phyloP scores from a whole-genome alignment of 805 yeast genomes.

The Aciculoconidium aculeatum region DNA sequence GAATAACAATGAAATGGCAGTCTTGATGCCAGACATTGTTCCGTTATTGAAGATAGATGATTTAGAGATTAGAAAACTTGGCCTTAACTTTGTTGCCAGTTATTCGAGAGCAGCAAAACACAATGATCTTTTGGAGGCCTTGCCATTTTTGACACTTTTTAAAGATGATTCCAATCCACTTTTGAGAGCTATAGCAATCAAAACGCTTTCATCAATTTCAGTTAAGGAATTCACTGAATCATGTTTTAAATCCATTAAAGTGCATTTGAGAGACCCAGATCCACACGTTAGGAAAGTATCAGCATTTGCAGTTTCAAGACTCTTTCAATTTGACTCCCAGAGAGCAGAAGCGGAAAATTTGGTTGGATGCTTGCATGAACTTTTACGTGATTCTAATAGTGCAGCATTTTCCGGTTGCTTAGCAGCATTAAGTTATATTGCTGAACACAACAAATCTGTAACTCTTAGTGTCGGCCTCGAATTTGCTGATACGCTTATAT shows the following conservation, averaged over 20 bases:
- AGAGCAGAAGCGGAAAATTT: slow-evolving; percentile 40
- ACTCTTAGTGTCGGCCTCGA: slow-evolving; percentile 47
- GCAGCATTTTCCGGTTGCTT: slow-evolving; percentile 67
- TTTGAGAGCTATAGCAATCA: slow-evolving; percentile 55
- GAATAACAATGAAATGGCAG: slow-evolving; percentile 72
- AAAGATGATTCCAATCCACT: slow-evolving; percentile 41
- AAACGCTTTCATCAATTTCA: slow-evolving; percentile 58
- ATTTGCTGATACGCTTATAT: slow-evolving; percentile 33
- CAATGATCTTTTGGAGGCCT: slow-evolving; percentile 46
- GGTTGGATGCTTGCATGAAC: slow-evolving; percentile 43
- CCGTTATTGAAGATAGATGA: slow-evolving; percentile 11
- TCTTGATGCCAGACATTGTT: slow-evolving; percentile 48
- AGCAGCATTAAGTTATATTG: slow-evolving; percentile 58
- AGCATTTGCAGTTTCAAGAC: slow-evolving; percentile 59
- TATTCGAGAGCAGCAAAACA: slow-evolving; percentile 54
- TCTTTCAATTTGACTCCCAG: slow-evolving; percentile 51
- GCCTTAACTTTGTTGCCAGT: slow-evolving; percentile 58
- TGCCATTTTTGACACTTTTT: slow-evolving; percentile 53
- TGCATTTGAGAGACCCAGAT: slow-evolving; percentile 40
- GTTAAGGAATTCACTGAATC: slow-evolving; percentile 45
- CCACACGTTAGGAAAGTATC: slow-evolving; percentile 65
- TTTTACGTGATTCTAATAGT: slow-evolving; percentile 52
- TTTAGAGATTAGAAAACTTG: slow-evolving; percentile 31
- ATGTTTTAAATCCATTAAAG: slow-evolving; percentile 35
- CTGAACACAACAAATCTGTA: slow-evolving; percentile 48